Evolutionary conservation across 257 asterid genomes (phyloP), one percentile per base, ranked within the genome.

Genomic region (Fraxinus americana): DNA sequence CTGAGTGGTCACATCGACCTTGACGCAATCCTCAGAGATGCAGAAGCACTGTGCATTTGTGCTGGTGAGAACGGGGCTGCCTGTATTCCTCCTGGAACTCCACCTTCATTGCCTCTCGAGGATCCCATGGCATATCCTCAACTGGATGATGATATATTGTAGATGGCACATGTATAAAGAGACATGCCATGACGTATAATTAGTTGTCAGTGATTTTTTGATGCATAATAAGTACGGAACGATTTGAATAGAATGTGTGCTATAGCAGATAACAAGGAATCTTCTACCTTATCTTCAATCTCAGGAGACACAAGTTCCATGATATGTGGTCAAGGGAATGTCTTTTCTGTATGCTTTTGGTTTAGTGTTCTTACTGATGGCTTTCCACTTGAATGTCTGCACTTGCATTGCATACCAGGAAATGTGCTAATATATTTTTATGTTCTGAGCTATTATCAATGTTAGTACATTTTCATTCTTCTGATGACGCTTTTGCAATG

Each of bases 41-140:
- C 99, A 0, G 98, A 96, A 81, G 99, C 99, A 35, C 85, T 93
- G 43, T 96, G 96, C 76, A 83, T 96, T 79, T 86, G 91, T 80
- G 99, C 98, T 23, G 98, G 99, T 75, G 99, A 96, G 87, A 91
- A 93, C 69, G 99, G 98, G 30, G 92, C 87, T 7, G 96, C 97
- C 70, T 84, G 91, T 81, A 91, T 96, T 68, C 98, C 97, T 71
- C 98, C 98, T 8, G 99, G 99, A 71, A 93, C 97, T 78, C 98
- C 98, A 14, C 99, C 99, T 78, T 93, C 99, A 0, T 88, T 96
- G 70, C 97, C 98, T 1, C 14, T 89, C 4, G 95, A 86, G 77
- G 94, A 91, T 84, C 87, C 87, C 75, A 91, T 94, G 0, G 67
- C 83, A 19, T 93, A 90, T 80, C 90, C 91, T 65, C 97, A 90